Evolutionary conservation across 768 basidiomycete species (phyloP).

Genomic region (Mycena kentingensis): DNA sequence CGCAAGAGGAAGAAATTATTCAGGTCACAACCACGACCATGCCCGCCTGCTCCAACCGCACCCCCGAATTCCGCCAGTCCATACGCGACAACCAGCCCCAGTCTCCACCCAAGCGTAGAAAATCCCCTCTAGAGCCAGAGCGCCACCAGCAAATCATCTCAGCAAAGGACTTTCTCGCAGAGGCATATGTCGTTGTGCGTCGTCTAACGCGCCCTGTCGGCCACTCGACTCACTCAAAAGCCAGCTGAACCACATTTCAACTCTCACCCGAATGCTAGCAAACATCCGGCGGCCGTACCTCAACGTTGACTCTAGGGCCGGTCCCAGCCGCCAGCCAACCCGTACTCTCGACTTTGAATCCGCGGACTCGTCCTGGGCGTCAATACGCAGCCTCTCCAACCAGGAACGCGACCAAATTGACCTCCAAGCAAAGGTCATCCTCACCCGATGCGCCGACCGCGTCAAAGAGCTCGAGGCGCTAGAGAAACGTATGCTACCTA

Average conservation of each 20-base stretch:
- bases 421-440: constrained; percentile 82
- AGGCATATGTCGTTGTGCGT: constrained; percentile 73
- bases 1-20: constrained; percentile 24
- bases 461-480: constrained; percentile 85
- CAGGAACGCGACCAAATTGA: constrained; percentile 96
- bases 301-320: constrained; percentile 63
- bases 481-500: constrained; percentile 74
- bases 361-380: constrained; percentile 57
- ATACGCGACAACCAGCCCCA: constrained; percentile 48
- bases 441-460: constrained; percentile 82
- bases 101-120: constrained; percentile 52
- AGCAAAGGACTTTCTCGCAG: constrained; percentile 69
- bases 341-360: constrained; percentile 59
- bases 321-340: constrained; percentile 51
- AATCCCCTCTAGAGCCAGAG: constrained; percentile 38
- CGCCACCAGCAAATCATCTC: constrained; percentile 42
- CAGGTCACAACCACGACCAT: constrained; percentile 33
- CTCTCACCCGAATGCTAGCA: constrained; percentile 69
- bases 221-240: not conserved
- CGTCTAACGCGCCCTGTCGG: not conserved
- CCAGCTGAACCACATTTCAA: constrained; percentile 74
- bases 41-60: constrained; percentile 62
- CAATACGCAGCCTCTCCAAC: constrained; percentile 75
- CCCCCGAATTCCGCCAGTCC: constrained; percentile 58
- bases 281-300: constrained; percentile 86